Evolutionary conservation across 106 monocot species (phyloP), one percentile per base, ranked within the genome.

Genomic region (Acorus gramineus): DNA sequence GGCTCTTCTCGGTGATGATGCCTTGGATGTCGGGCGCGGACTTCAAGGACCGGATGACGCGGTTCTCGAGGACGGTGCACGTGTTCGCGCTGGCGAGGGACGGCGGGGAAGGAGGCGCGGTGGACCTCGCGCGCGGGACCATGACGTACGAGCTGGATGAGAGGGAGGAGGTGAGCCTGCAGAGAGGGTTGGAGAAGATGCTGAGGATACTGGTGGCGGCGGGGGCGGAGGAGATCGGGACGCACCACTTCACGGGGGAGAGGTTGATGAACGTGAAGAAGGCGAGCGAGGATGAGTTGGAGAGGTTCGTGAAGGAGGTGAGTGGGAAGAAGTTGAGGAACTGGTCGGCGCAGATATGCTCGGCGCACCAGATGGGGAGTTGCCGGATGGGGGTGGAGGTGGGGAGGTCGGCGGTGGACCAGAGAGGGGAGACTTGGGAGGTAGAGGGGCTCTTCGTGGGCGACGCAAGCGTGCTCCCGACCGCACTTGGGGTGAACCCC

Each of bases 351-450:
- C 73, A 65, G 28, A 47, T 74, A 28, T 60, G 67, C 67, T 67
- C 66, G 42, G 74, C 74, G 48, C 74, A 74, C 50, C 74, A 74
- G 67, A 74, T 74, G 74, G 74, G 74, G 45, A 74, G 67, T 47
- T 74, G 74, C 60, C 11, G 67, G 59, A 74, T 67, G 74, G 74
- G 74, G 6, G 11, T n/a, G 46, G 53, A 54, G 14, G 28, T 11
- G 47, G 60, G 7, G 59, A 6, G n/a, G 52, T 74, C 74, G 12
- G 74, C 7, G 3, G 74, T 74, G 48, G 12, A 28, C 42, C 46
- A 7, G 53, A 54, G 42, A 13, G 74, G 67, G 3, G 74, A 74
- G 74, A 67, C 67, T 8, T 74, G 74, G 74, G 74, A 74, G 51
- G 74, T 74, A 14, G 61, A 67, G 47, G 44, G 74, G 60, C 52